phyloP scores from a whole-genome alignment of 2,329 filamentous ascomycete species.

The Phialemonium atrogriseum region DNA sequence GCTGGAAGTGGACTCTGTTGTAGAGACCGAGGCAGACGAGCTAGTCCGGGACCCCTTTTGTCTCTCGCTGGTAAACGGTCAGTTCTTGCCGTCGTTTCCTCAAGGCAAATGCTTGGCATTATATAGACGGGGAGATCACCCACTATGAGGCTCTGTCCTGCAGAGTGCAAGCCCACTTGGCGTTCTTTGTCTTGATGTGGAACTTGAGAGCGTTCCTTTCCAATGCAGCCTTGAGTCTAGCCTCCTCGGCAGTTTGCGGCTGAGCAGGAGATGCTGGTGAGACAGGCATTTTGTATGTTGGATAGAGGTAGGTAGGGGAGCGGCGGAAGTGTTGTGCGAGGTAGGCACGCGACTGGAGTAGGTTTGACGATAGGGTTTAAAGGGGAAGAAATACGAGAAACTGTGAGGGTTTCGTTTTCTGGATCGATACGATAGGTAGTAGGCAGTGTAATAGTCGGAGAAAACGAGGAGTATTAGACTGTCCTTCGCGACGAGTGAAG shows the following conservation, averaged over 20 bases:
- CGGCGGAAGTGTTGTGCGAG: not conserved
- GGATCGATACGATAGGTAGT: no score
- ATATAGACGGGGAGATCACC: slow-evolving; percentile 13
- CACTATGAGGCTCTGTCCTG: slow-evolving; percentile 37
- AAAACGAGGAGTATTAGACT: no score
- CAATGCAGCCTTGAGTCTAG: slow-evolving; percentile 18
- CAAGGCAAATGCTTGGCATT: no score
- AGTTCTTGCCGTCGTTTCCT: no score
- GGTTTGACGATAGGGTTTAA: not conserved
- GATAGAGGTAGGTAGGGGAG: not conserved
- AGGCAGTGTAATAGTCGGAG: no score
- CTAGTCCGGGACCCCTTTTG: slow-evolving; percentile 11
- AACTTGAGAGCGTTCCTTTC: slow-evolving; percentile 35
- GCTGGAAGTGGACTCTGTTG: slow-evolving; percentile 7
- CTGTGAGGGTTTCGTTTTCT: no score
- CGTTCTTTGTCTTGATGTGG: slow-evolving; percentile 33
- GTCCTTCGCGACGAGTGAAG: no score
- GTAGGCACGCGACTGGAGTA: not conserved
- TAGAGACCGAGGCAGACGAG: slow-evolving; percentile 10
- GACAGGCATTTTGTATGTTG: not conserved
- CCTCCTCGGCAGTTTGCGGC: slow-evolving; percentile 5
- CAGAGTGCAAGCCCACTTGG: slow-evolving; percentile 30
- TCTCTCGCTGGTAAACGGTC: slow-evolving; percentile 16
- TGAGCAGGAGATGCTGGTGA: not conserved
- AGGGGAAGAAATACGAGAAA: not conserved